These are phyloP conservation scores for Saururus chinensis DNA, from an alignment of 164 flowering plant genomes.

Conservation along the genomic window DNA sequence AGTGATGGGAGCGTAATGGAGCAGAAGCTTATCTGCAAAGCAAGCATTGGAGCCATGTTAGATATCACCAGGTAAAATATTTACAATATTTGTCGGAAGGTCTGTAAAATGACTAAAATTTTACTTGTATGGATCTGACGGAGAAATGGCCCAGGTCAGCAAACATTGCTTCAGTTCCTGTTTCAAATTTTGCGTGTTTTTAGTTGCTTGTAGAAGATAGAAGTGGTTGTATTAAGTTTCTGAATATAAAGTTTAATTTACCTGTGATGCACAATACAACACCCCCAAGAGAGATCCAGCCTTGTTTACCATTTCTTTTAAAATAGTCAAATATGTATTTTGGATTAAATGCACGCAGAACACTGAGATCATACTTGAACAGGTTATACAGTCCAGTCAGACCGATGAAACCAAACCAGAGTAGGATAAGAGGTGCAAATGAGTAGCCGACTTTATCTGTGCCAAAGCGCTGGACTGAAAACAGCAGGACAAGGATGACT, in stretches of 20 bases:
- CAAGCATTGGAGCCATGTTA: neutral
- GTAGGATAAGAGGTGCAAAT: conserved; percentile 55
- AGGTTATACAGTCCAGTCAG: conserved; percentile 67
- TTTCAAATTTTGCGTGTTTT: neutral
- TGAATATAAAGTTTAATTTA: conserved; percentile 6
- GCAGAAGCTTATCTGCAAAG: conserved; percentile 51
- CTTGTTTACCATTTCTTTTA: conserved; percentile 47
- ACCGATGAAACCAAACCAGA: conserved; percentile 57
- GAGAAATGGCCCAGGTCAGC: conserved; percentile 85
- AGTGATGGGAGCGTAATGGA: conserved; percentile 39
- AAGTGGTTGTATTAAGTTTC: neutral
- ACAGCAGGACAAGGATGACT: conserved; percentile 49
- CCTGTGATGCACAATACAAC: conserved; percentile 70
- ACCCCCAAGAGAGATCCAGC: conserved; percentile 84
- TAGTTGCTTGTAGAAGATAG: neutral
- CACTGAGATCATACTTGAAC: conserved; percentile 36
- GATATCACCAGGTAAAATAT: neutral
- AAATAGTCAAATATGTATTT: conserved; percentile 45
- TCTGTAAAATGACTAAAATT: neutral
- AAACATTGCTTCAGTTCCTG: conserved; percentile 93
- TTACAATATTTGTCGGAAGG: neutral
- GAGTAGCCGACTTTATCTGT: conserved; percentile 70
- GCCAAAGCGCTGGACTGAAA: conserved; percentile 56
- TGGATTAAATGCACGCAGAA: conserved; percentile 60
- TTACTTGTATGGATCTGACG: conserved; percentile 57